Evolutionary conservation across 345 rosid species (phyloP), one percentile per base, ranked within the genome.

Genomic region (Brassica nigra): DNA sequence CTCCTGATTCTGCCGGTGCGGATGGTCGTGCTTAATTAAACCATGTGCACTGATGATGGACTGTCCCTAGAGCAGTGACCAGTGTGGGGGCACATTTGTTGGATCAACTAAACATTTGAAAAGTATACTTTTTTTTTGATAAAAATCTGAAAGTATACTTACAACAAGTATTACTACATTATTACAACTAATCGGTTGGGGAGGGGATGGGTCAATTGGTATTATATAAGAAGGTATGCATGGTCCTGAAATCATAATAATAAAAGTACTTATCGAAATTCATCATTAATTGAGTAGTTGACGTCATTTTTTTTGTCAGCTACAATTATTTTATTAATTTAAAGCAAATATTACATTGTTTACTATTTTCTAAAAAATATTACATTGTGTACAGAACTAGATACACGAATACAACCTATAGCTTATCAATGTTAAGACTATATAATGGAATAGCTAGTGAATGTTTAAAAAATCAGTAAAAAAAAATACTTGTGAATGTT

Each of bases 1-100:
- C 58, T 33, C n/a, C 11, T 55, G 75, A 71, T 71, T 44, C 66
- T 57, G 75, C 20, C 75, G 75, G 75, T 18, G 33, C 6, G 54
- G 54, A 18, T 57, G 66, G 52, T 57, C 75, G 52, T 33, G 47
- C 52, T 18, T 33, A 57, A 58, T 18, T 33, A 57, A 58, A 58
- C 52, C 66, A 71, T 71, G 75, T 70, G 74, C 74, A 55, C 47
- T 61, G 34, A 61, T 59, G 31, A 9, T 15, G 6, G 67, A 64
- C 27, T 33, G 68, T 64, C 68, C 68, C 27, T 33, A 33, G 23
- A 63, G 27, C 20, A 63, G 8, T 15, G 20, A 62, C 66, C 34
- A 63, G 36, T 64, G 47, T 64, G 68, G 68, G 67, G 28, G 14
- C 68, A 64, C 18, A 8, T 34, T 64, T 15, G 47, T 64, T 64